Percentiles rank a stretch among this genome's conserved stretches.
These are phyloP conservation scores for Fibroporia radiculosa DNA, from an alignment of 768 basidiomycete species.

Conservation along the genomic window DNA sequence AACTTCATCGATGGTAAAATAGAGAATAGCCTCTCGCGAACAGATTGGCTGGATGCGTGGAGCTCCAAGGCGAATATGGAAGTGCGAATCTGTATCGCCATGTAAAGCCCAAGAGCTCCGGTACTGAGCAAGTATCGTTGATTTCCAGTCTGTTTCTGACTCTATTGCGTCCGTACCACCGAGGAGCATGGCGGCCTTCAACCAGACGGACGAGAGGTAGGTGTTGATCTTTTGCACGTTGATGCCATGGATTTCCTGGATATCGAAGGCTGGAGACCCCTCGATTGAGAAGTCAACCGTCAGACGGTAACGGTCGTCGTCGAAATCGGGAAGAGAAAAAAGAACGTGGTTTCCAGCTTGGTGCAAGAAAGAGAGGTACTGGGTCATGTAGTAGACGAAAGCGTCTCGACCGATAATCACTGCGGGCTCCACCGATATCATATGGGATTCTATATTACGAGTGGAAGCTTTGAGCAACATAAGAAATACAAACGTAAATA, in stretches of 20 bases:
- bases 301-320: constrained; percentile 15
- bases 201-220: constrained; percentile 18
- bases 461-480: not conserved
- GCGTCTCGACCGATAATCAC: constrained; percentile 9
- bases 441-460: constrained; percentile 6
- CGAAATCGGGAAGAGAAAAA: constrained; percentile 25
- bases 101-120: constrained; percentile 13
- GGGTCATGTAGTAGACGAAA: constrained; percentile 10
- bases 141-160: constrained; percentile 6
- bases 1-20: constrained; percentile 18
- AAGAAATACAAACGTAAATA: not conserved
- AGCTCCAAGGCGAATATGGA: constrained; percentile 20
- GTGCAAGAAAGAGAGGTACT: constrained; percentile 22
- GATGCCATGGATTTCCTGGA: constrained; percentile 15
- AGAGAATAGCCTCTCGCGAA: constrained; percentile 20
- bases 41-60: constrained; percentile 21
- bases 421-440: constrained; percentile 8
- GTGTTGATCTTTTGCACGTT: constrained; percentile 19
- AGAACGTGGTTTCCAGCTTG: constrained; percentile 23
- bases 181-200: constrained; percentile 19
- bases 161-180: constrained; percentile 1
- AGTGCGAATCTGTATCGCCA: constrained; percentile 10
- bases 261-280: constrained; percentile 8
- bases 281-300: constrained; percentile 21
- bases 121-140: constrained; percentile 19